Evolutionary conservation across 2,329 filamentous ascomycete genomes (phyloP).

Genomic region (Capronia americana): DNA sequence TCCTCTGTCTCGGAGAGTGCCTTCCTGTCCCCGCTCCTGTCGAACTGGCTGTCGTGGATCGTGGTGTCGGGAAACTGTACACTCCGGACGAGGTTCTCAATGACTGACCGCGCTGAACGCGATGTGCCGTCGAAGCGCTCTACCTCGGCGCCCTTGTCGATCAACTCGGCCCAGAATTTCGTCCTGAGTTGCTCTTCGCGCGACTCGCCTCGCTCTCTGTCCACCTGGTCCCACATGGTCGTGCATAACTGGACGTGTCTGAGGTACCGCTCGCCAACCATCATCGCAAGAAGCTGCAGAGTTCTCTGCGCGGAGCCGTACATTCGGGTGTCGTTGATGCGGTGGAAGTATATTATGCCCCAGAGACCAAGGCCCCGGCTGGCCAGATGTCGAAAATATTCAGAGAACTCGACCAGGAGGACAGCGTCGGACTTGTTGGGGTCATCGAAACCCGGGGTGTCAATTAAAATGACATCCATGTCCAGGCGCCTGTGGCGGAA

Average conservation of each 20-base stretch:
- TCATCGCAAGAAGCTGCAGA: not conserved
- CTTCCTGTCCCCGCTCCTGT: not conserved
- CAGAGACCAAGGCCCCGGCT: not conserved
- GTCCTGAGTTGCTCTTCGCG: not conserved
- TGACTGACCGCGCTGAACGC: not conserved
- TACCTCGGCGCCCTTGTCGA: not conserved
- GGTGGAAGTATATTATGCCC: not conserved
- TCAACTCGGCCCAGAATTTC: not conserved
- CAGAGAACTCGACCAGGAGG: not conserved
- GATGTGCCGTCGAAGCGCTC: not conserved
- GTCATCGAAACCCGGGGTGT: not conserved
- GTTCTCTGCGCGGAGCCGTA: not conserved
- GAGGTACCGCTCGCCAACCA: not conserved
- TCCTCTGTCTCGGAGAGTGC: not conserved
- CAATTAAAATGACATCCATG: not conserved
- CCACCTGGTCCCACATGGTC: not conserved
- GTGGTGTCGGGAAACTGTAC: not conserved
- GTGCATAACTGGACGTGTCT: not conserved
- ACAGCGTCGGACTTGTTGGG: not conserved
- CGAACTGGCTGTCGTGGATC: not conserved
- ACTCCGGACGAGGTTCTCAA: not conserved
- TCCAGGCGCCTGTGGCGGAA: not conserved
- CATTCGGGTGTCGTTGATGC: not conserved
- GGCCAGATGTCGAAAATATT: not conserved
- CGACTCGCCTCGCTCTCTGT: not conserved